phyloP scores from a whole-genome alignment of 495 filamentous ascomycete genomes.

The Neurospora terricola region DNA sequence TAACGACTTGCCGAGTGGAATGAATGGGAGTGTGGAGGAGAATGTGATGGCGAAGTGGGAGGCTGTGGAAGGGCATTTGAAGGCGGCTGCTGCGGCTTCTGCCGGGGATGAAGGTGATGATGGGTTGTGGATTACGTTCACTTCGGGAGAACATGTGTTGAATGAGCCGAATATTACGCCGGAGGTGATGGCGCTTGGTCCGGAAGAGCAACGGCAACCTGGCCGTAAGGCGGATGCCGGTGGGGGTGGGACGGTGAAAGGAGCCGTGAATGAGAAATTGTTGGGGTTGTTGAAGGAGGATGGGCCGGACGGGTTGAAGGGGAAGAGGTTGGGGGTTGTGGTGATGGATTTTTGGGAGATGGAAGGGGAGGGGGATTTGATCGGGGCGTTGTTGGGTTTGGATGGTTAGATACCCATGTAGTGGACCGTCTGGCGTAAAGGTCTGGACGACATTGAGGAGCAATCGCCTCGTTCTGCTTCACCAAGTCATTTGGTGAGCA shows the following conservation, averaged over 20 bases:
- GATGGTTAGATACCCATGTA: not conserved
- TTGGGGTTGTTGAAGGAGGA: not conserved
- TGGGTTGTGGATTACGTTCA: conserved; percentile 41
- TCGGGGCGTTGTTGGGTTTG: not conserved
- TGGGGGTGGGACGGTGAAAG: not conserved
- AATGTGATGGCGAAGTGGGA: conserved; percentile 64
- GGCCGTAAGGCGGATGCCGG: not conserved
- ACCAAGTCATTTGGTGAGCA: conserved; percentile 19
- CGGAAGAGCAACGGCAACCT: not conserved
- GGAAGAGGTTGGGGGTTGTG: not conserved
- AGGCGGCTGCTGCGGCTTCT: conserved; percentile 32
- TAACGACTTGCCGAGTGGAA: conserved; percentile 28
- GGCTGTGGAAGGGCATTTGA: conserved; percentile 56
- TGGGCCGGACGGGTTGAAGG: not conserved
- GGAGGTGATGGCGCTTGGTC: conserved; percentile 29
- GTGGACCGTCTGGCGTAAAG: not conserved
- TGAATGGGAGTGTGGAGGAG: conserved; percentile 19
- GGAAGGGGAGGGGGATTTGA: not conserved
- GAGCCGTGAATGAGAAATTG: not conserved
- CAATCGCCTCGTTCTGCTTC: conserved; percentile 28
- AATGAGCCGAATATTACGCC: conserved; percentile 36
- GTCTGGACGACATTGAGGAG: conserved; percentile 14
- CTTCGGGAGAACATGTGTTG: conserved; percentile 32
- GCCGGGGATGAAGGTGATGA: not conserved
- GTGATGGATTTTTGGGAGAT: not conserved